phyloP scores from a whole-genome alignment of 2,329 filamentous ascomycete genomes.

The Reticulascus tulasneorum region DNA sequence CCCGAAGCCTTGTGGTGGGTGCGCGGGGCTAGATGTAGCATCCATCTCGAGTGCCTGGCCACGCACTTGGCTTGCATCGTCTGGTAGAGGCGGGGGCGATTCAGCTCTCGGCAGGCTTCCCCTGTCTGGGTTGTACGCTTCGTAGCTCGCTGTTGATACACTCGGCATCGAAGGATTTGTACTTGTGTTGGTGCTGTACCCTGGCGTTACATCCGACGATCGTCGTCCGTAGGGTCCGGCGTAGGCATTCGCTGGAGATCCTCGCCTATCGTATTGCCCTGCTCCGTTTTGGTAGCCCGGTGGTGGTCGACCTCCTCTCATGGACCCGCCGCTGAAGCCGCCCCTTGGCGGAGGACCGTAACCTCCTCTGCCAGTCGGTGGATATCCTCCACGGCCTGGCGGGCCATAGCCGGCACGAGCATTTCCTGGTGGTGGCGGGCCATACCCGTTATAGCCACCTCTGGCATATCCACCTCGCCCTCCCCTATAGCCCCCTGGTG shows the following conservation, averaged over 20 bases:
- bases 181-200: conserved; percentile 27
- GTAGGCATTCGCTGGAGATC: conserved; percentile 33
- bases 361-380: conserved; percentile 34
- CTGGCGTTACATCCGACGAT: conserved; percentile 30
- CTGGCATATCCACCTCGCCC: conserved; percentile 35
- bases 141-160: conserved; percentile 32
- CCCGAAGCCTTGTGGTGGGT: conserved; percentile 34
- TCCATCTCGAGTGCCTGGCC: conserved; percentile 80
- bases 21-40: conserved; percentile 52
- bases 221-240: conserved; percentile 30
- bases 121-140: conserved; percentile 40
- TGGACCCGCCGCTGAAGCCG: conserved; percentile 24
- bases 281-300: conserved; percentile 36
- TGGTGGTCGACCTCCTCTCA: conserved; percentile 35
- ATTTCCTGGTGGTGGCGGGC: conserved; percentile 18
- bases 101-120: conserved; percentile 54
- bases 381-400: conserved; percentile 27
- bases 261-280: conserved; percentile 33
- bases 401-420: conserved; percentile 47
- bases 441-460: conserved; percentile 33
- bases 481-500: conserved; percentile 39
- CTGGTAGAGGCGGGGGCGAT: conserved; percentile 59
- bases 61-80: conserved; percentile 35
- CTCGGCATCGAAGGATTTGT: conserved; percentile 32
- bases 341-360: conserved; percentile 42